phyloP scores from a whole-genome alignment of 139 green algal species.

The Gonium pectorale region DNA sequence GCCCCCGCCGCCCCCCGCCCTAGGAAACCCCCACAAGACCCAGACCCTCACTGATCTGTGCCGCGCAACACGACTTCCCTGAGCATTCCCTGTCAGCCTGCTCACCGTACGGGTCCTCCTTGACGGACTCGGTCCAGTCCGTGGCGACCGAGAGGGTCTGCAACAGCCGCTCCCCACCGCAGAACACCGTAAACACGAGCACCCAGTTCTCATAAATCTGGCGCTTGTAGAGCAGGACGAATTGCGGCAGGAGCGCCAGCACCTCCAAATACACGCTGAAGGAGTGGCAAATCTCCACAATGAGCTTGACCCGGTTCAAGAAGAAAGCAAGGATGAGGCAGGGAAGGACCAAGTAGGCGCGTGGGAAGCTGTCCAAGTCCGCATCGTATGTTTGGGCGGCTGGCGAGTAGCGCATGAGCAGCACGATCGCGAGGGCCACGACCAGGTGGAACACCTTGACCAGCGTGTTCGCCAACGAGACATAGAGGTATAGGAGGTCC shows the following conservation, averaged over 20 bases:
- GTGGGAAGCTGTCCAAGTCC: conserved; percentile 45
- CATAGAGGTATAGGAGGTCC: conserved; percentile 50
- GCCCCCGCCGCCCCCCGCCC: no score
- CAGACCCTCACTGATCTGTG: no score
- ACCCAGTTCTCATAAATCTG: conserved; percentile 52
- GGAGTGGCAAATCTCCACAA: conserved; percentile 51
- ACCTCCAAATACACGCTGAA: conserved; percentile 53
- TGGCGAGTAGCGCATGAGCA: conserved; percentile 53
- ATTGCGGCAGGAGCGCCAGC: conserved; percentile 46
- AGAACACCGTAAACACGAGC: conserved; percentile 31
- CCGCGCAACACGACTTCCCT: no score
- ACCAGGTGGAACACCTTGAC: conserved; percentile 50
- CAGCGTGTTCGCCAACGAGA: not conserved
- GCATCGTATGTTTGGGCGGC: conserved; percentile 38
- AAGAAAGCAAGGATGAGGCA: conserved; percentile 47
- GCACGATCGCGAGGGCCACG: conserved; percentile 42
- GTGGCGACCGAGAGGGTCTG: conserved; percentile 15
- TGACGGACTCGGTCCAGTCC: conserved; percentile 16
- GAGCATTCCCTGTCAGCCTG: no score
- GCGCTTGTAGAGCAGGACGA: conserved; percentile 50
- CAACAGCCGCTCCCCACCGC: conserved; percentile 35
- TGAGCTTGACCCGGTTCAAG: conserved; percentile 49
- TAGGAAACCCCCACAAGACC: no score
- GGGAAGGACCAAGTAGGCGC: conserved; percentile 3
- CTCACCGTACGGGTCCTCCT: conserved; percentile 37